Conservation (phyloP, 805 yeast species). For the Starmerella tilneyi region DNA sequence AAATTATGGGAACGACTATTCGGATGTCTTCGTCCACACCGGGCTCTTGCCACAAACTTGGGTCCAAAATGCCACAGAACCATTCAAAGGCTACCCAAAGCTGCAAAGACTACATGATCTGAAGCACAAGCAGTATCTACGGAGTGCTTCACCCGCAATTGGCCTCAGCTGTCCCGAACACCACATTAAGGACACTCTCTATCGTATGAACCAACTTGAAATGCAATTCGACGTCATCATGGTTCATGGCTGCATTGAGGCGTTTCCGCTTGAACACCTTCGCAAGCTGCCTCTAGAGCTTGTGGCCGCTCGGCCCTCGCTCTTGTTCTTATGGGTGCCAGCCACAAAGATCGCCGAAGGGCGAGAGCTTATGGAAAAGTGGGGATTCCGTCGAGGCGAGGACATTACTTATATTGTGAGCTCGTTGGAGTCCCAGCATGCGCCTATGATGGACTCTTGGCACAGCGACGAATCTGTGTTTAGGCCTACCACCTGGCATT, state of each 20-base stretch:
- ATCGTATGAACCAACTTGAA: conserved; percentile 49
- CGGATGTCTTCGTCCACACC: conserved; percentile 56
- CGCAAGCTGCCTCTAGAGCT: conserved; percentile 58
- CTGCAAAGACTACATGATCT: conserved; percentile 56
- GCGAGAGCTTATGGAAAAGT: conserved; percentile 39
- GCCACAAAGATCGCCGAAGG: conserved; percentile 53
- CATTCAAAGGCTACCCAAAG: conserved; percentile 80
- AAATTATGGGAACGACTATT: conserved; percentile 57
- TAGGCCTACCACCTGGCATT: conserved; percentile 72
- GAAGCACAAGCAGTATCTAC: conserved; percentile 47
- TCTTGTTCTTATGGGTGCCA: conserved; percentile 79
- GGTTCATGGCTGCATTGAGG: conserved; percentile 71
- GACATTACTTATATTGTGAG: conserved; percentile 74
- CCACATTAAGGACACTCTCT: conserved; percentile 47
- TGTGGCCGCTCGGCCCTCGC: conserved; percentile 75
- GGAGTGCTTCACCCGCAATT: conserved; percentile 50
- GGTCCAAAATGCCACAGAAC: conserved; percentile 54
- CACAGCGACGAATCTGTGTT: conserved; percentile 40
- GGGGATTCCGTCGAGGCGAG: conserved; percentile 79
- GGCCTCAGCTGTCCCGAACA: conserved; percentile 49
- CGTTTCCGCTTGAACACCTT: conserved; percentile 42
- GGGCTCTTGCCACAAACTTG: conserved; percentile 52
- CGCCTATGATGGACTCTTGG: conserved; percentile 37
- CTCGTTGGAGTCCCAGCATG: conserved; percentile 53
- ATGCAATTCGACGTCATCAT: conserved; percentile 78